phyloP scores from a whole-genome alignment of 805 yeast species.

The Teunomyces tritomae region DNA sequence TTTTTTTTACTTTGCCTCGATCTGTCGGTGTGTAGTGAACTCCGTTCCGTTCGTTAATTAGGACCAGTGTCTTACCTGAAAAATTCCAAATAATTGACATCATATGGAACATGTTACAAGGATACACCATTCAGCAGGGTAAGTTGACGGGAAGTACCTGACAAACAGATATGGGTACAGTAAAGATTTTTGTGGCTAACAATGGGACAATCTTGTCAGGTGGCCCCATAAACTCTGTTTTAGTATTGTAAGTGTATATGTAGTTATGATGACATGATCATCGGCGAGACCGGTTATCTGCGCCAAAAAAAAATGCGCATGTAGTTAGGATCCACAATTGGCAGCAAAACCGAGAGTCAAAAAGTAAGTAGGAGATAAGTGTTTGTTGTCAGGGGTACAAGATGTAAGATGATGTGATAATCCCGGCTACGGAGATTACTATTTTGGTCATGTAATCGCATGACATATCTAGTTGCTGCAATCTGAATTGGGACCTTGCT shows the following conservation, averaged over 20 bases:
- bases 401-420: too few species aligned
- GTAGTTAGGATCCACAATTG: background rate
- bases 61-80: too few species aligned
- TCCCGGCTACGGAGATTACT: too few species aligned
- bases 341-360: background rate
- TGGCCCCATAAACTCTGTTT: background rate
- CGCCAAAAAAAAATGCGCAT: background rate
- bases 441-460: background rate
- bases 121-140: too few species aligned
- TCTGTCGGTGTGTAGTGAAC: too few species aligned
- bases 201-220: background rate
- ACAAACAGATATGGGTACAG: background rate
- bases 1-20: too few species aligned
- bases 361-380: background rate
- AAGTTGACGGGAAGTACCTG: too few species aligned
- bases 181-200: background rate
- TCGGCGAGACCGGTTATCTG: background rate
- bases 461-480: background rate
- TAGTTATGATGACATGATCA: background rate
- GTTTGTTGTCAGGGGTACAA: too few species aligned
- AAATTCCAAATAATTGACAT: too few species aligned
- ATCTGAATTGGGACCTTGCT: background rate
- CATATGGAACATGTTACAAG: too few species aligned
- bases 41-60: too few species aligned
- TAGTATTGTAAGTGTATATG: background rate